Evolutionary conservation across 2,329 filamentous ascomycete species (phyloP), one percentile per base, ranked within the genome.

Genomic region (Mollisia scopiformis): DNA sequence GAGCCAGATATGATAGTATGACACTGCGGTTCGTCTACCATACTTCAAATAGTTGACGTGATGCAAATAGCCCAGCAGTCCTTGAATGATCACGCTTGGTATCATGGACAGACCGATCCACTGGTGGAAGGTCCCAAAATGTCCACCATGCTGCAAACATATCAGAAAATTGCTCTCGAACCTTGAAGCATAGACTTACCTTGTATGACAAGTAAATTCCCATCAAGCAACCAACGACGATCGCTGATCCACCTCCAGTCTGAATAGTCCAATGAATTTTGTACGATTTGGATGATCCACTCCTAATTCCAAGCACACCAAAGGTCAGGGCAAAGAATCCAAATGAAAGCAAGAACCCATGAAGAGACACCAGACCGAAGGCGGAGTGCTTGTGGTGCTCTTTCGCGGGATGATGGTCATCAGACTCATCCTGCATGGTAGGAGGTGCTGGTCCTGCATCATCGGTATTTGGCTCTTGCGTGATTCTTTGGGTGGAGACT

Each of bases 201-300:
- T 53, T 53, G 31, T 58, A 57, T 1, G 58, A 58, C 14, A 64
- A 7, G 19, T 39, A 55, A 2, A 64, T 54, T 16, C 62, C 62
- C 41, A 62, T 47, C 28, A 59, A 21, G 52, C 59, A 62, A 5
- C 62, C 62, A 8, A 64, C 7, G 8, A 62, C 49, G 37, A 64
- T 58, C 13, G 30, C 47, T 1, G n/a, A 41, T 19, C 58, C 55
- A 7, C 46, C 59, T 10, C 41, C 33, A 4, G 43, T 39, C 23
- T 64, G 62, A 33, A 62, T 53, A 14, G 55, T 8, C 62, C 62
- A 64, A n/a, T 64, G 62, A 14, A 59, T 28, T 14, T 57, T 59
- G 23, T 62, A 62, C 1, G 62, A 56, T 28, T 35, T 58, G 3
- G 41, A n/a, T 5, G 60, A 28, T 2, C 62, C 62, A 10, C 55